phyloP scores from a whole-genome alignment of 805 yeast genomes.

The Yarrowia hollandica region DNA sequence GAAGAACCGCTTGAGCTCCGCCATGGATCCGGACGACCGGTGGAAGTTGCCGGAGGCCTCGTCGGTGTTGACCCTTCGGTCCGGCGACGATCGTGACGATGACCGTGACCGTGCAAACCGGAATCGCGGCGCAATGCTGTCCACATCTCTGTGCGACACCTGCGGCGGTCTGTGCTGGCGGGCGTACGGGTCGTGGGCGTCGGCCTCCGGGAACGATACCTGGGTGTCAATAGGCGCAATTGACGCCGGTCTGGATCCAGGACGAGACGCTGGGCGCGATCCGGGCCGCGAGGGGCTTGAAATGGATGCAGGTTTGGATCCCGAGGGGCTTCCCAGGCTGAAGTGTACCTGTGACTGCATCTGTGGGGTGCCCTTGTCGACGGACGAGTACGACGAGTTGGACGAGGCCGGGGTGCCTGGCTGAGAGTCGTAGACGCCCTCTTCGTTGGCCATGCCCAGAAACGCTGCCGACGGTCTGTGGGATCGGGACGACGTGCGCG shows the following conservation, averaged over 20 bases:
- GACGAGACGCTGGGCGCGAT: neutral
- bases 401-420: neutral
- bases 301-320: neutral
- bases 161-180: slow-evolving; percentile 39
- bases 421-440: neutral
- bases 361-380: neutral
- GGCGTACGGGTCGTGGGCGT: slow-evolving; percentile 40
- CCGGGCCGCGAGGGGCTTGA: neutral
- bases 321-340: neutral
- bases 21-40: slow-evolving; percentile 39
- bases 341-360: neutral
- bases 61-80: slow-evolving; percentile 12
- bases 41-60: slow-evolving; percentile 30
- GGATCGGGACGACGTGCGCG: slow-evolving; percentile 2
- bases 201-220: slow-evolving; percentile 12
- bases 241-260: neutral
- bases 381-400: neutral
- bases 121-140: slow-evolving; percentile 42
- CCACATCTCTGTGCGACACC: slow-evolving; percentile 31
- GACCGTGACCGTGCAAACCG: slow-evolving; percentile 35
- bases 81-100: slow-evolving; percentile 16
- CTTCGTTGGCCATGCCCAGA: slow-evolving; percentile 15
- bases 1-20: slow-evolving; percentile 49
- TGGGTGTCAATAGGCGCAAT: neutral
- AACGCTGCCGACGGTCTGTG: slow-evolving; percentile 12